Percentiles rank a stretch among this genome's conserved stretches.
Evolutionary conservation across 805 yeast genomes (phyloP).

Genomic region (Torulaspora gathmanii): DNA sequence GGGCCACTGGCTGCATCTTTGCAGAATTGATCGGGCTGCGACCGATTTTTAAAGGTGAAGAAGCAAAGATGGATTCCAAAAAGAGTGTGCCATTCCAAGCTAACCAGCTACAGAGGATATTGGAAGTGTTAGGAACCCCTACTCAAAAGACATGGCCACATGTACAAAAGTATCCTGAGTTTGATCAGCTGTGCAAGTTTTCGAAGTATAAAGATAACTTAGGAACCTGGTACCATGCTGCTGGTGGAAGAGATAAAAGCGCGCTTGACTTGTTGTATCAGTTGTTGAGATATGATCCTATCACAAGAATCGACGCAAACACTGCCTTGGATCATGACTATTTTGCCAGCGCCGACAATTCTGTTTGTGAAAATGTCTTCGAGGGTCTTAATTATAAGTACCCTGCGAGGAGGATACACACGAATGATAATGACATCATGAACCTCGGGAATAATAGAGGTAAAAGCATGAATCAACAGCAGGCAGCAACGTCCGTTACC

Average conservation of each 20-base stretch:
- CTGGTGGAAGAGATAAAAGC: conserved; percentile 66
- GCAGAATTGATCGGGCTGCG: conserved; percentile 85
- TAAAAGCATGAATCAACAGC: conserved; percentile 21
- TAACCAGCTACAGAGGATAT: conserved; percentile 82
- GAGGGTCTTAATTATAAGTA: conserved; percentile 68
- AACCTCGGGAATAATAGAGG: conserved; percentile 25
- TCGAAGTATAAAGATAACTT: conserved; percentile 54
- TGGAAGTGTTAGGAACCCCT: conserved; percentile 94
- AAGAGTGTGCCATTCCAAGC: conserved; percentile 92
- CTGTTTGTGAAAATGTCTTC: conserved; percentile 75
- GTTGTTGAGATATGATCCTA: conserved; percentile 79
- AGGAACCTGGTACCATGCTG: conserved; percentile 78
- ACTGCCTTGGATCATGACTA: conserved; percentile 73
- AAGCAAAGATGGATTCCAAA: conserved; percentile 90
- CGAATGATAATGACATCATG: conserved; percentile 77
- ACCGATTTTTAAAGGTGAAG: conserved; percentile 97
- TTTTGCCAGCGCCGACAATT: conserved; percentile 55
- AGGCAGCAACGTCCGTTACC: conserved; percentile 16
- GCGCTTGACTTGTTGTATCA: conserved; percentile 63
- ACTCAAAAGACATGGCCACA: conserved; percentile 72
- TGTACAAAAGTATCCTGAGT: conserved; percentile 80
- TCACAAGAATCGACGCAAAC: conserved; percentile 69
- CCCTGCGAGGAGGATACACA: conserved; percentile 81
- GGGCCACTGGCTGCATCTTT: conserved; percentile 95
- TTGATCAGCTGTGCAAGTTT: conserved; percentile 54